Evolutionary conservation across 179 eudicot genomes (phyloP), one percentile per base, ranked within the genome.

Genomic region (Corrigiola litoralis): DNA sequence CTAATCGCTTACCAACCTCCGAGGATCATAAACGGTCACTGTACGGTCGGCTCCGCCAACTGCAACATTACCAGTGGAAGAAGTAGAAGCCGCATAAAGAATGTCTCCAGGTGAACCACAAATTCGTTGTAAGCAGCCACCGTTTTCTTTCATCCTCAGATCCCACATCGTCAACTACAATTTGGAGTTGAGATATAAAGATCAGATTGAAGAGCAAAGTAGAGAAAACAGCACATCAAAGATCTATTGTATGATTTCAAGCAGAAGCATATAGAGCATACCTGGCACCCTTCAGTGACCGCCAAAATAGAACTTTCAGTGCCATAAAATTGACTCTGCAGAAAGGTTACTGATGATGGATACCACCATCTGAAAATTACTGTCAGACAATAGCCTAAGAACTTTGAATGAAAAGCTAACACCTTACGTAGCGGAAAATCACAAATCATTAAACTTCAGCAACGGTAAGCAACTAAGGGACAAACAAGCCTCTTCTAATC

Each of bases 31-130:
- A 28, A 85, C 56, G 12, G 91, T 81, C 55, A 84, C 76, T 20
- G 87, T 81, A 38, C 87, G 87, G 64, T 88, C 91, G 24, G 89
- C 79, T 73, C 91, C 95, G 75, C 84, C 88, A 29, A 71, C 84
- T 24, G 95, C 89, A 73, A 88, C 72, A 69, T 68, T 75, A 54
- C 87, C 80, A 60, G 61, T 69, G 61, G 80, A 69, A 62, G 95
- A 85, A 59, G 55, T 66, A 58, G 83, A 74, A 23, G 83, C 75
- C 56, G 88, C 82, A 70, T 88, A 85, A 13, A 82, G 70, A n/a
- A 69, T 80, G 58, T 85, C 79, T 56, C 91, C 95, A 50, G 84
- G 74, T 18, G 87, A 83, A 31, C 84, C 87, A 80, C 62, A 63
- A 6, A 88, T 69, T 73, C 89, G 69, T 42, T 79, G 79, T 69